Evolutionary conservation across 495 filamentous ascomycete genomes (phyloP), one percentile per base, ranked within the genome.

Genomic region (Lasiosphaeris hirsuta): DNA sequence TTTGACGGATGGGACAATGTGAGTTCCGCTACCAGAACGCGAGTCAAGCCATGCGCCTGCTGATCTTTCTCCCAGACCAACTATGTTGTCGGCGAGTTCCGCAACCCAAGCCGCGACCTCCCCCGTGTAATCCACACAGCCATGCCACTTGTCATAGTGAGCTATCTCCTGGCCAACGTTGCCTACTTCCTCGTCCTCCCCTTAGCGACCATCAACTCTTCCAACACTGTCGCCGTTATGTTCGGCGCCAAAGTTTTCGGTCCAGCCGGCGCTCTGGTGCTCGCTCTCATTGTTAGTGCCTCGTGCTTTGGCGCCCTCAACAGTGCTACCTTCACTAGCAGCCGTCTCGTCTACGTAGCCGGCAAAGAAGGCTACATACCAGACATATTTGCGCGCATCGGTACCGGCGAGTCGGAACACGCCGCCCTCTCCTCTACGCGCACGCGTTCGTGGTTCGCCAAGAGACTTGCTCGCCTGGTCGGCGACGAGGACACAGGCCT

Each of bases 1-100:
- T 98, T 93, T 73, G 94, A 98, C 66, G 94, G 94, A 15, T 98
- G 94, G 94, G 94, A 98, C 68, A 98, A 98, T 71, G 92, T 94
- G 72, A 75, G 88, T 78, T 59, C 56, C 33, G 41, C 18, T 52
- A 2, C 3, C n/a, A 37, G 23, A 4, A 17, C 44, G 23, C 23
- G 23, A 30, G 23, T 5, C 23, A 5, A 2, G 7, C 13, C 15
- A 17, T 44, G 45, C 44, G 40, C 52, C 23, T 43, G 64, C 65
- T 58, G 51, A 51, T 43, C 14, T 19, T 15, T 38, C 38, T 46
- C 10, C 9, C 62, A 96, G 90, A 93, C 93, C 57, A 98, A 97
- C 73, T 97, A 96, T 68, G 94, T 98, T 10, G 88, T 92, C 0
- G 94, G 91, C 60, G 94, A 98, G 74, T 97, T 98, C 78, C 87